These are phyloP conservation scores for Stipa capillata DNA, from an alignment of 176 grass and related monocot species.

Conservation along the genomic window DNA sequence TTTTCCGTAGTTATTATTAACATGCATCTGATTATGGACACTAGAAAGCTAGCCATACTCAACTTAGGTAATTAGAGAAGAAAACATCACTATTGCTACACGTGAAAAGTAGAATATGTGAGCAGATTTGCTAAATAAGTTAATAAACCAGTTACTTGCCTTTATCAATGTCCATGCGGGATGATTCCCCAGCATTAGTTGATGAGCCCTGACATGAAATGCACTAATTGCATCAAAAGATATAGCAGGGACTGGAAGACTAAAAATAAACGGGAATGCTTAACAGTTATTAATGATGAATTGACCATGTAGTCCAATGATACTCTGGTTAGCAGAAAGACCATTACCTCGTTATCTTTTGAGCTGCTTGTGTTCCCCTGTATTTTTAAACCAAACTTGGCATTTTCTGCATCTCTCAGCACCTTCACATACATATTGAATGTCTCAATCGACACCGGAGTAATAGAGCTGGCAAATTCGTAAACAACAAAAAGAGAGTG, in stretches of 20 bases:
- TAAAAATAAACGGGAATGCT: neutral
- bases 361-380: conserved; percentile 36
- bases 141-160: too few species aligned
- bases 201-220: conserved; percentile 59
- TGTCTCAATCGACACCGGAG: neutral
- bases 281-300: neutral
- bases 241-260: neutral
- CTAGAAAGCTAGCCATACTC: neutral
- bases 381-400: conserved; percentile 58
- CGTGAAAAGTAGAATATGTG: too few species aligned
- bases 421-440: conserved; percentile 43
- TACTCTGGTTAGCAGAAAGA: conserved; percentile 3
- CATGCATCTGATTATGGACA: neutral
- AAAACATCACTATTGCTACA: neutral
- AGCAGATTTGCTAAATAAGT: conserved; percentile 6
- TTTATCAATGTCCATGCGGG: conserved; percentile 58
- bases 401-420: conserved; percentile 71
- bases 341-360: conserved; percentile 58
- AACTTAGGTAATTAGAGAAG: neutral
- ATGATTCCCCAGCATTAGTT: conserved; percentile 52
- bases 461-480: neutral
- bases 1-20: neutral
- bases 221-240: neutral
- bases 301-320: neutral
- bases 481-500: neutral